Evolutionary conservation across 805 yeast species (phyloP), one percentile per base, ranked within the genome.

Genomic region (Metahyphopichia silvanorum): DNA sequence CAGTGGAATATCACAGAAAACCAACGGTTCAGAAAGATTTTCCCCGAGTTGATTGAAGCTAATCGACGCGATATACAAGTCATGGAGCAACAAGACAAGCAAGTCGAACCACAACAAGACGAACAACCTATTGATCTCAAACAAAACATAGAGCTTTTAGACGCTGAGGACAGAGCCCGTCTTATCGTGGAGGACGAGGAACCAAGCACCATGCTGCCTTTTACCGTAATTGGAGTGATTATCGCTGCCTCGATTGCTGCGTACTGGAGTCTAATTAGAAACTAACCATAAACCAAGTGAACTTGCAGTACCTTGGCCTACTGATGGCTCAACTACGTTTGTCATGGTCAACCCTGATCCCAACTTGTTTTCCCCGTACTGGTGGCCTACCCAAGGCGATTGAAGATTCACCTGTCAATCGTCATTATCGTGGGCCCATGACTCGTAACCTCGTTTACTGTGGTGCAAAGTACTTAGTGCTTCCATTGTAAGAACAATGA

Each of bases 141-240:
- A 24, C 51, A 43, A 25, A 66, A 68, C 21, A 59, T 62, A 17
- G 74, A 70, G 35, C 42, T 57, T 18, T 46, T 66, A 34, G 86
- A 82, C 48, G 82, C 85, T 1, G 91, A 83, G 48, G 91, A 83
- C 54, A 69, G 83, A 37, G 78, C 82, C 6, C 43, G 71, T 32
- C 44, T 62, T 16, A 41, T 54, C 26, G 43, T 45, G 18, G 46
- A 44, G 17, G 56, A 44, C 14, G 49, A 40, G 23, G 40, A 42
- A 18, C 16, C 19, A 12, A 37, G 27, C n/a, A 27, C 13, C 24
- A 23, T 25, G 15, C 36, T 32, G 6, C 35, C 42, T 21, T 34
- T 52, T 22, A 55, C 51, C 20, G 38, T 53, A 13, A 42, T 53
- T 16, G 66, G 66, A 6, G 58, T 62, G 18, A 39, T 52, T 6